Evolutionary conservation across 345 rosid genomes (phyloP).

Genomic region (Eucalyptus cloeziana): DNA sequence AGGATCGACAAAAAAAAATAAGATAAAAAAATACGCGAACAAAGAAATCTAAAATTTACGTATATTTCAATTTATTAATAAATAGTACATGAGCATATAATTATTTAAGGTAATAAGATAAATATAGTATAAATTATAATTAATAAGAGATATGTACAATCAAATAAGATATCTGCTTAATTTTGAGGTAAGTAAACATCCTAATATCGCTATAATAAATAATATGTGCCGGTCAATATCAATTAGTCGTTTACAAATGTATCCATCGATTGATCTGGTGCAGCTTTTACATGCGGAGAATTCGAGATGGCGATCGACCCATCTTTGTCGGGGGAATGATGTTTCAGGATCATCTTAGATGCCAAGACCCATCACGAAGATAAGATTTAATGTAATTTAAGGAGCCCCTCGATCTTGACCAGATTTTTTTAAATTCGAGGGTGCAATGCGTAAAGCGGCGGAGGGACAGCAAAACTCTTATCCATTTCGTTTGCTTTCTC

Average conservation of each 20-base stretch:
- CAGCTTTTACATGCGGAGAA: not conserved
- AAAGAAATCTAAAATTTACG: no score
- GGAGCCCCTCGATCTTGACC: not conserved
- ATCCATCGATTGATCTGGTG: not conserved
- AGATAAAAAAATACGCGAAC: no score
- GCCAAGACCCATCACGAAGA: not conserved
- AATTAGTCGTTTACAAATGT: not conserved
- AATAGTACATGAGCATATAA: no score
- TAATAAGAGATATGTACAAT: no score
- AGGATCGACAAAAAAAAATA: no score
- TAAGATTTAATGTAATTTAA: not conserved
- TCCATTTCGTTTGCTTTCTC: not conserved
- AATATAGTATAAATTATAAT: no score
- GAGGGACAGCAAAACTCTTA: not conserved
- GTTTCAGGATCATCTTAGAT: not conserved
- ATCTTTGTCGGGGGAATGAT: not conserved
- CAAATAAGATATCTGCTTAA: no score
- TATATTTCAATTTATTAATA: no score
- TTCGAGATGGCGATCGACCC: not conserved
- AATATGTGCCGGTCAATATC: not conserved
- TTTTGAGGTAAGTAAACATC: no score
- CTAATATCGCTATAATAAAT: no score
- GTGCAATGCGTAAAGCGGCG: not conserved
- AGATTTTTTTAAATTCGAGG: not conserved
- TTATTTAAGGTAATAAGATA: not conserved